Conservation (phyloP, 1,284 basidiomycete species). For the Pseudozyma thailandica region DNA sequence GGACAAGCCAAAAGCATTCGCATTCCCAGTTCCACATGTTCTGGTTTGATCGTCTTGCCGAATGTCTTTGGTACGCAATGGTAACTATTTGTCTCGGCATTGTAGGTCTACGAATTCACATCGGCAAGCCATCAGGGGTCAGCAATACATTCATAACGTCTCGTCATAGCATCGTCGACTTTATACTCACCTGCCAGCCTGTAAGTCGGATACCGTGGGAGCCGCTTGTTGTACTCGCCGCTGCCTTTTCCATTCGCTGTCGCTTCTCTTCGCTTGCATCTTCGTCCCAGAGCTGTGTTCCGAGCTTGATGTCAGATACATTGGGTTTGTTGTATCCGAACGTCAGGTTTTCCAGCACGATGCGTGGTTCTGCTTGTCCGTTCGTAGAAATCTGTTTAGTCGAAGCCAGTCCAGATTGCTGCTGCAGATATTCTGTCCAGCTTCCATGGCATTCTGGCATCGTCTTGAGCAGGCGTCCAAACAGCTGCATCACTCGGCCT, state of each 20-base stretch:
- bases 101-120: conserved; percentile 21
- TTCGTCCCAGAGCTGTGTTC: conserved; percentile 81
- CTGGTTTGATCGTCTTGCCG: conserved; percentile 78
- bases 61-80: conserved; percentile 78
- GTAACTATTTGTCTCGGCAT: conserved; percentile 71
- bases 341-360: conserved; percentile 87
- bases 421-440: conserved; percentile 23
- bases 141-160: not conserved
- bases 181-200: conserved; percentile 80
- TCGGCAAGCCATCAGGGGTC: too few species aligned
- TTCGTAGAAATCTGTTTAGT: conserved; percentile 39
- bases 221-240: conserved; percentile 77
- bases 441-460: conserved; percentile 40
- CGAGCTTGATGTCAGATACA: conserved; percentile 90
- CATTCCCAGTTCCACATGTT: conserved; percentile 79
- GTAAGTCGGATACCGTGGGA: conserved; percentile 84
- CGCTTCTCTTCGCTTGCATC: conserved; percentile 80
- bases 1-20: conserved; percentile 79
- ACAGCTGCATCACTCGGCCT: conserved; percentile 16
- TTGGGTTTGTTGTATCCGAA: conserved; percentile 81
- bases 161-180: not conserved
- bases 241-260: conserved; percentile 79
- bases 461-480: conserved; percentile 29
- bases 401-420: not conserved
- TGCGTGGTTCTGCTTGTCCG: conserved; percentile 45